Conservation (phyloP, 2,329 filamentous ascomycete species). For the Erysiphe neolycopersici region DNA sequence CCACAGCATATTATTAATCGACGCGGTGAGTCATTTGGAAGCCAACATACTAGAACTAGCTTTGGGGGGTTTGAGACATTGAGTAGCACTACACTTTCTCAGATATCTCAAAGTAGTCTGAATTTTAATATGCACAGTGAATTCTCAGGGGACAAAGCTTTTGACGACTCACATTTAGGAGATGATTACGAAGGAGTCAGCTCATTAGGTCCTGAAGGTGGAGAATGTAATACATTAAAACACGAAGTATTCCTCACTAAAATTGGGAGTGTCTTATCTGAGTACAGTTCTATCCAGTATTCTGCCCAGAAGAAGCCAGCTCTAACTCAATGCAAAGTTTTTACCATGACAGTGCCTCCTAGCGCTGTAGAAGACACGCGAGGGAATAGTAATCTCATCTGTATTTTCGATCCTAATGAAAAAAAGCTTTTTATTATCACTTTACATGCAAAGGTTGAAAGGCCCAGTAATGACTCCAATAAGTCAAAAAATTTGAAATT, state of each 20-base stretch:
- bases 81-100: constrained; percentile 6
- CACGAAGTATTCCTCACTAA: constrained; percentile 48
- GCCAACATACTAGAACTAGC: constrained; percentile 35
- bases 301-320: constrained; percentile 27
- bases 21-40: constrained; percentile 43
- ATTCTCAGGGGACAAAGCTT: constrained; percentile 37
- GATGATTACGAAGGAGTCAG: constrained; percentile 40
- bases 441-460: constrained; percentile 21
- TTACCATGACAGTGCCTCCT: constrained; percentile 34
- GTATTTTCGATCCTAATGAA: constrained; percentile 42
- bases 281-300: constrained; percentile 33
- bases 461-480: constrained; percentile 4
- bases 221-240: constrained; percentile 41
- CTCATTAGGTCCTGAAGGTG: constrained; percentile 45
- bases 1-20: constrained; percentile 17
- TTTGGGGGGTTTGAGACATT: constrained; percentile 15
- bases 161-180: constrained; percentile 38
- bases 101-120: constrained; percentile 14
- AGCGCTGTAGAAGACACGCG: constrained; percentile 26
- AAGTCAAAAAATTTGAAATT: constrained; percentile 6
- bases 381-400: constrained; percentile 31
- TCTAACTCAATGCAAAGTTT: constrained; percentile 31
- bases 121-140: constrained; percentile 36
- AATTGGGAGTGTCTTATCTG: constrained; percentile 37
- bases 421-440: constrained; percentile 41